Evolutionary conservation across 768 basidiomycete genomes (phyloP), one percentile per base, ranked within the genome.

Genomic region (Rhodotorula toruloides): DNA sequence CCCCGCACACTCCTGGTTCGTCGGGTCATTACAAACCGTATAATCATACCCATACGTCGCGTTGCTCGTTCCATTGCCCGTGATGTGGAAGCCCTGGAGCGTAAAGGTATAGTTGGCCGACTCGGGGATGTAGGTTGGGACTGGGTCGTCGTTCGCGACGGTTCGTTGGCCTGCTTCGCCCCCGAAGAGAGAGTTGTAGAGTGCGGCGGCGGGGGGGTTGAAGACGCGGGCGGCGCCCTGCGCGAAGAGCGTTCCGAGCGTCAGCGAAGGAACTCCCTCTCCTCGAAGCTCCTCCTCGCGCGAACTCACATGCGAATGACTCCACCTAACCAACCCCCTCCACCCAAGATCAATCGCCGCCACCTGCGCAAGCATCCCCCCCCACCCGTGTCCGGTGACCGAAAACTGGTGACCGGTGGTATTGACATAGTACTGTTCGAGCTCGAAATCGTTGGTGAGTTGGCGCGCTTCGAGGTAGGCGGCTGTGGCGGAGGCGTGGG

Each of bases 11-110:
- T 54, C 39, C 22, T 69, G 46, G 64, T 74, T 67, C 34, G 32
- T 55, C 3, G 57, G 52, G 36, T 37, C 19, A 43, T 53, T 42
- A 61, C 71, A 72, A 32, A 67, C 40, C n/a, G n/a, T n/a, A n/a
- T n/a, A n/a, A n/a, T 63, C 63, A 67, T 66, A 65, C 43, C 73
- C 73, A 59, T 72, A 74, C 3, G 71, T 74, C 8, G 56, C 47
- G 66, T 74, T 74, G 49, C 48, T 70, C 17, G 49, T 60, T 27
- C 59, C 59, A 44, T 65, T 53, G 19, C 74, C 74, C 31, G 47
- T 64, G 29, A 74, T 58, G 64, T 74, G 72, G 68, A 74, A 72
- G 25, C 72, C 72, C 55, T 72, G 67, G 42, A 73, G 67, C 16
- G 66, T 63, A 54, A 65, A 59, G 4, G 61, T 68, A 61, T 74